Evolutionary conservation across 2,329 filamentous ascomycete species (phyloP).

Genomic region (Aspergillus sp.): DNA sequence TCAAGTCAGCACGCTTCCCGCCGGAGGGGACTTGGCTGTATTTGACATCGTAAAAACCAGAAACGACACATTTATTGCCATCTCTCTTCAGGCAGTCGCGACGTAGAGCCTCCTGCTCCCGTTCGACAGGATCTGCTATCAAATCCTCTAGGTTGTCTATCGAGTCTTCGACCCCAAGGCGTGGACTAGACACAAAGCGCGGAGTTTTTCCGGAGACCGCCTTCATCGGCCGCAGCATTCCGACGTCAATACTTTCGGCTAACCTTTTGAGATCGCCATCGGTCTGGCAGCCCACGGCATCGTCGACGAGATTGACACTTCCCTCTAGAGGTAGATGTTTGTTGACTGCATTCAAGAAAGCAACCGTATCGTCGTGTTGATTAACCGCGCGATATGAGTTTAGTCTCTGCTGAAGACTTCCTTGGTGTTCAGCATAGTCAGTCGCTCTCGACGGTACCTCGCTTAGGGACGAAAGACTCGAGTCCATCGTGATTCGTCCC

Average conservation of each 20-base stretch:
- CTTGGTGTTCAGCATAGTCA: too few relatives aligned
- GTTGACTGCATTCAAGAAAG: slow-evolving; percentile 8
- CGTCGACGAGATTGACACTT: slow-evolving; percentile 8
- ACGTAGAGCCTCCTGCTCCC: slow-evolving; percentile 4
- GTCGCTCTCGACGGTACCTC: too few relatives aligned
- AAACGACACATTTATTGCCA: slow-evolving; percentile 10
- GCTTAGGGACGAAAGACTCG: too few relatives aligned
- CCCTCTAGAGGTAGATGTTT: slow-evolving; percentile 7
- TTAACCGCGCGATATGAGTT: background rate
- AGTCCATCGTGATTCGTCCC: too few relatives aligned
- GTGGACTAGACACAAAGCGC: slow-evolving; percentile 9
- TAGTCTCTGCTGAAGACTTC: background rate
- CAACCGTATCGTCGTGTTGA: slow-evolving; percentile 2
- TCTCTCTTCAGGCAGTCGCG: slow-evolving; percentile 12
- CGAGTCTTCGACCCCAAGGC: slow-evolving; percentile 10
- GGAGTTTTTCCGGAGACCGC: slow-evolving; percentile 10
- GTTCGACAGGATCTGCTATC: slow-evolving; percentile 6
- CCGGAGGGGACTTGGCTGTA: slow-evolving; percentile 5
- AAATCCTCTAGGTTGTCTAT: slow-evolving; percentile 9
- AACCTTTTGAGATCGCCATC: slow-evolving; percentile 10
- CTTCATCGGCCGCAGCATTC: slow-evolving; percentile 12
- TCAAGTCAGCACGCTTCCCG: slow-evolving; percentile 6
- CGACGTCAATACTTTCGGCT: slow-evolving; percentile 8
- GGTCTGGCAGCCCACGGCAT: slow-evolving; percentile 7
- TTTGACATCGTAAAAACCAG: slow-evolving; percentile 5